These are phyloP conservation scores for Neopestalotiopsis sp. DNA, from an alignment of 2,329 filamentous ascomycete species.

Conservation along the genomic window DNA sequence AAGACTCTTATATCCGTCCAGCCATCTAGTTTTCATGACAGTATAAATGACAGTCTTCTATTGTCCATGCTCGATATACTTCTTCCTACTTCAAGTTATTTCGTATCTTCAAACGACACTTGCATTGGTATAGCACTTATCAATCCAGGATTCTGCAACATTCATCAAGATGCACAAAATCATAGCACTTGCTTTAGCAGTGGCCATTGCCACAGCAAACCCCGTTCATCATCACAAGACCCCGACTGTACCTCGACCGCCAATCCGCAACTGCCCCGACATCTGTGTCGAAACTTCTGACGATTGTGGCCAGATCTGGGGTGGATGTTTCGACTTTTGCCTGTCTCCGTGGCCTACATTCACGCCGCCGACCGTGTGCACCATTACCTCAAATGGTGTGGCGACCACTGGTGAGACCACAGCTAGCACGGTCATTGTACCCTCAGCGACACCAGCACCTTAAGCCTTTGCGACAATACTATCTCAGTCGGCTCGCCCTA, in stretches of 20 bases:
- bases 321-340: neutral
- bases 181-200: neutral
- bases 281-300: neutral
- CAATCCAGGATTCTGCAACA: neutral
- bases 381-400: neutral
- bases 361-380: neutral
- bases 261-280: neutral
- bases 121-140: neutral
- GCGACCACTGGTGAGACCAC: neutral
- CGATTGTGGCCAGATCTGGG: neutral
- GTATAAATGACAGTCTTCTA: neutral
- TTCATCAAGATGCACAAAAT: neutral
- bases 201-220: neutral
- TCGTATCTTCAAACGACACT: neutral
- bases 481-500: too few relatives aligned
- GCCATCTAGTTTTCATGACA: too few relatives aligned
- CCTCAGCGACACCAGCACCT: too few relatives aligned
- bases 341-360: neutral
- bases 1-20: too few relatives aligned
- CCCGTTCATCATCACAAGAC: neutral
- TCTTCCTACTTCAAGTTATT: neutral
- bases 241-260: neutral
- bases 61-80: neutral
- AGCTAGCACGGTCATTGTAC: neutral
- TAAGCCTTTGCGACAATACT: too few relatives aligned